These are phyloP conservation scores for Clausena lansium DNA, from an alignment of 345 rosid species.

Conservation along the genomic window DNA sequence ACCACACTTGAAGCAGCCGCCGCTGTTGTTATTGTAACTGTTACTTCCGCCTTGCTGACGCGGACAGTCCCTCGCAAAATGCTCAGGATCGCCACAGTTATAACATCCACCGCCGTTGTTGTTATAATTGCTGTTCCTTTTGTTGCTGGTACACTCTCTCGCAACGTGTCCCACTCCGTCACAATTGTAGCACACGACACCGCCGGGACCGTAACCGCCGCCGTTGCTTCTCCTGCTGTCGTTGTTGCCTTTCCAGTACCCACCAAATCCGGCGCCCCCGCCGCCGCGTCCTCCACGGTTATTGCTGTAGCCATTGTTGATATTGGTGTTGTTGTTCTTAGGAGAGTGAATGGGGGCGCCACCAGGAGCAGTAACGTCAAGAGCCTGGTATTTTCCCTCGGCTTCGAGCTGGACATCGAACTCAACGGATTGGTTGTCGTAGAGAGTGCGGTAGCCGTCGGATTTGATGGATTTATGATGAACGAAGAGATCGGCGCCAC, in stretches of 20 bases:
- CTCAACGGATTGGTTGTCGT: slow-evolving; percentile 36
- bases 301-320: neutral
- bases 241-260: slow-evolving; percentile 1
- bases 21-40: slow-evolving; percentile 13
- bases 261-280: slow-evolving; percentile 21
- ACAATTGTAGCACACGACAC: slow-evolving; percentile 33
- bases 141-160: slow-evolving; percentile 33
- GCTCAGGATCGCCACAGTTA: slow-evolving; percentile 36
- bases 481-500: slow-evolving; percentile 29
- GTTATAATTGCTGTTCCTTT: slow-evolving; percentile 3
- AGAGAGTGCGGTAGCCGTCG: slow-evolving; percentile 27
- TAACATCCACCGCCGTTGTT: slow-evolving; percentile 18
- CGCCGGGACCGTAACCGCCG: slow-evolving; percentile 7
- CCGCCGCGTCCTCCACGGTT: slow-evolving; percentile 18
- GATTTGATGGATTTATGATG: slow-evolving; percentile 28
- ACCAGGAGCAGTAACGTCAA: slow-evolving; percentile 38
- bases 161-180: slow-evolving; percentile 42
- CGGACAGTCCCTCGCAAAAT: slow-evolving; percentile 37
- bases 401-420: slow-evolving; percentile 22
- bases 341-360: slow-evolving; percentile 22
- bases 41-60: slow-evolving; percentile 6
- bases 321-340: slow-evolving; percentile 8
- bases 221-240: slow-evolving; percentile 13
- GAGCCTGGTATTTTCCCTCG: slow-evolving; percentile 35
- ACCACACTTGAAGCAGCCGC: slow-evolving; percentile 17